Percentiles rank a stretch among this genome's conserved stretches.
These are phyloP conservation scores for Termitomyces sp. DNA, from an alignment of 1,284 basidiomycete genomes.

Conservation along the genomic window DNA sequence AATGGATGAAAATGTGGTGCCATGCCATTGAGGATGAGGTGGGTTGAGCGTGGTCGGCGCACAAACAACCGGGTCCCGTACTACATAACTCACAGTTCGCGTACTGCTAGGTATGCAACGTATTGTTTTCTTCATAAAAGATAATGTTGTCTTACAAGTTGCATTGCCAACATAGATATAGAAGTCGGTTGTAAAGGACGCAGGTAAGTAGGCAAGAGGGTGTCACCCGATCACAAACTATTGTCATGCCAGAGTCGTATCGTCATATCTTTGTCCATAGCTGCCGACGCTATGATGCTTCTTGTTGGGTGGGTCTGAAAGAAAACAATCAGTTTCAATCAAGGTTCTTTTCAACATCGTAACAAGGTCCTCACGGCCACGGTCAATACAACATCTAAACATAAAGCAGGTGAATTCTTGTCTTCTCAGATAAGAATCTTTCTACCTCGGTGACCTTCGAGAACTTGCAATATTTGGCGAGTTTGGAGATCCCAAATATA, in stretches of 20 bases:
- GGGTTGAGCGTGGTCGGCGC: no score
- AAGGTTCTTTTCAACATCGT: not conserved
- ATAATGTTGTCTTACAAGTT: no score
- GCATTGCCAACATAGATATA: no score
- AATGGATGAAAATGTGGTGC: no score
- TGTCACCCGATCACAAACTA: not conserved
- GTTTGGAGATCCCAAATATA: slow-evolving; percentile 91
- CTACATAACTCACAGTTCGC: no score
- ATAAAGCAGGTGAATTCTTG: slow-evolving; percentile 11
- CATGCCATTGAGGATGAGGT: no score
- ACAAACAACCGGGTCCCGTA: no score
- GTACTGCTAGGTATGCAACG: no score
- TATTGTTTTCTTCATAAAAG: no score
- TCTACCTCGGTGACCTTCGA: slow-evolving; percentile 78
- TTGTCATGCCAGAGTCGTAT: slow-evolving; percentile 75
- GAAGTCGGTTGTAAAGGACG: no score
- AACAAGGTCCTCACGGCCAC: slow-evolving; percentile 53
- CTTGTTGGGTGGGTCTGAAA: slow-evolving; percentile 68
- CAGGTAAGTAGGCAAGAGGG: no score
- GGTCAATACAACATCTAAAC: slow-evolving; percentile 66
- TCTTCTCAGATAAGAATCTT: slow-evolving; percentile 15
- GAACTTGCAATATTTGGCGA: slow-evolving; percentile 65
- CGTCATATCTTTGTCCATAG: slow-evolving; percentile 79
- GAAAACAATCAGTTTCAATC: not conserved
- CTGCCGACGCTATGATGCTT: slow-evolving; percentile 74